These are phyloP conservation scores for Rutstroemia sp. DNA, from an alignment of 2,329 filamentous ascomycete species.

Conservation along the genomic window DNA sequence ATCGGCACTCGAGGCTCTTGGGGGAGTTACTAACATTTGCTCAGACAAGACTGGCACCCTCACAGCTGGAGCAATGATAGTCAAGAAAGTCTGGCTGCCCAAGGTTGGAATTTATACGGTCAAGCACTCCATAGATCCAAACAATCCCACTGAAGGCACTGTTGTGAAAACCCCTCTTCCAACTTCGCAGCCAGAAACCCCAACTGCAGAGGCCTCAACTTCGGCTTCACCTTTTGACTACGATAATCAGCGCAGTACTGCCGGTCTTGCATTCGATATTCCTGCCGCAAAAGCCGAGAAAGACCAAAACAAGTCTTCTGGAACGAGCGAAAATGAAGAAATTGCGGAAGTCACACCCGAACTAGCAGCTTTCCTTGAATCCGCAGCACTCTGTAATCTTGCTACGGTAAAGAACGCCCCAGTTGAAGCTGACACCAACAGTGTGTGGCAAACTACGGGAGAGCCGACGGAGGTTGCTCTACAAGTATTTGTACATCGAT, in stretches of 20 bases:
- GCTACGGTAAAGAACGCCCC: conserved; percentile 60
- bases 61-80: conserved; percentile 52
- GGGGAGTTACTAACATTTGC: conserved; percentile 60
- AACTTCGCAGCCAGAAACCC: neutral
- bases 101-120: conserved; percentile 44
- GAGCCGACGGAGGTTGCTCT: conserved; percentile 69
- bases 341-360: conserved; percentile 32
- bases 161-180: conserved; percentile 31
- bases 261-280: conserved; percentile 42
- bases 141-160: conserved; percentile 44
- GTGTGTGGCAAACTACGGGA: conserved; percentile 55
- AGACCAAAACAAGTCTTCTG: conserved; percentile 24
- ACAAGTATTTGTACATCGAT: conserved; percentile 65
- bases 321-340: conserved; percentile 13
- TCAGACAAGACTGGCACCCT: conserved; percentile 73
- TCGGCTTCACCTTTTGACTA: conserved; percentile 40
- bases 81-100: conserved; percentile 49
- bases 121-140: conserved; percentile 43
- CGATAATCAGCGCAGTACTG: conserved; percentile 51
- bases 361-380: conserved; percentile 50
- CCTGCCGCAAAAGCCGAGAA: conserved; percentile 37
- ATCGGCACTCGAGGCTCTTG: conserved; percentile 47
- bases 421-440: conserved; percentile 45
- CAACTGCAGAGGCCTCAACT: neutral
- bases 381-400: conserved; percentile 52